phyloP scores from a whole-genome alignment of 2,329 filamentous ascomycete species.

The Calonectria hongkongensis region DNA sequence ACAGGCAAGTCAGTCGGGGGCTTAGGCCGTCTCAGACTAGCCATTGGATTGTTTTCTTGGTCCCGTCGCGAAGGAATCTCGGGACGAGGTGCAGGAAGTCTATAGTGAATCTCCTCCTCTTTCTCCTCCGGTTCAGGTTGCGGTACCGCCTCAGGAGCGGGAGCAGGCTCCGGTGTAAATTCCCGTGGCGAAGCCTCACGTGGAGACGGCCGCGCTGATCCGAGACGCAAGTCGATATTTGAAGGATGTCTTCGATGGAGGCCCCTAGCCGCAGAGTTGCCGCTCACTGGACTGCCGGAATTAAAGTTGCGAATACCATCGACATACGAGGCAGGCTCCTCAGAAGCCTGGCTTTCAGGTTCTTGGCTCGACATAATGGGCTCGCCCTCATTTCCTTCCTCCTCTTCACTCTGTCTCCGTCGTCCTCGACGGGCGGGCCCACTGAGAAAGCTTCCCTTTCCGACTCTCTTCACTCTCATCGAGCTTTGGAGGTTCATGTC shows the following conservation, averaged over 20 bases:
- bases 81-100: slow-evolving; percentile 63
- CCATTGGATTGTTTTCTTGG: slow-evolving; percentile 89
- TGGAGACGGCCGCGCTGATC: slow-evolving; percentile 58
- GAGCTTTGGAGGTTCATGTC: slow-evolving; percentile 82
- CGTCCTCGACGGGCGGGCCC: slow-evolving; percentile 86
- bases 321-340: slow-evolving; percentile 66
- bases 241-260: slow-evolving; percentile 64
- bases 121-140: slow-evolving; percentile 51
- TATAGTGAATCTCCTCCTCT: slow-evolving; percentile 69
- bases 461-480: slow-evolving; percentile 85
- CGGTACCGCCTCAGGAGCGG: slow-evolving; percentile 41
- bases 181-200: slow-evolving; percentile 45
- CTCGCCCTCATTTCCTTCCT: slow-evolving; percentile 67
- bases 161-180: slow-evolving; percentile 14
- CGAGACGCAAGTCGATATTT: slow-evolving; percentile 60
- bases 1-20: slow-evolving; percentile 71
- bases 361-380: slow-evolving; percentile 64
- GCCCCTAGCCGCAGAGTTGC: slow-evolving; percentile 65
- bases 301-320: slow-evolving; percentile 68
- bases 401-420: slow-evolving; percentile 70
- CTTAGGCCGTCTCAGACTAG: slow-evolving; percentile 79
- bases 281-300: slow-evolving; percentile 76
- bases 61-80: slow-evolving; percentile 80
- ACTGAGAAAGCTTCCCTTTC: slow-evolving; percentile 86
- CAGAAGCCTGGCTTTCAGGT: slow-evolving; percentile 62